Conservation (phyloP, 169 alveolate species). For the Plasmodium chabaudi region DNA sequence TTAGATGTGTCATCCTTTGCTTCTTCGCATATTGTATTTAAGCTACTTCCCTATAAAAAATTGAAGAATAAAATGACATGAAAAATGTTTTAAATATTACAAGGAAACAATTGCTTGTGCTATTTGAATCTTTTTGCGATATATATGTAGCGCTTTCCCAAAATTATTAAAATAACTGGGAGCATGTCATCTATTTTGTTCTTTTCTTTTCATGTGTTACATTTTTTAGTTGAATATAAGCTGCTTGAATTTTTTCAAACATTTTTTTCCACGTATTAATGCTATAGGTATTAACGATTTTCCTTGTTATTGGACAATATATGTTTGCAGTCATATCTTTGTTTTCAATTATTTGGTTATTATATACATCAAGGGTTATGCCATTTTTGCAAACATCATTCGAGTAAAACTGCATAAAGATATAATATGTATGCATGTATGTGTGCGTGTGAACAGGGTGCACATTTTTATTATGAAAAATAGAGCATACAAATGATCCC, state of each 20-base stretch:
- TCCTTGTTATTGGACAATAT: slow-evolving; percentile 70
- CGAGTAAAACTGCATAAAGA: slow-evolving; percentile 36
- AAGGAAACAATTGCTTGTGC: no score
- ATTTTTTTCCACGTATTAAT: slow-evolving; percentile 71
- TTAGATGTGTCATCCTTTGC: slow-evolving; percentile 50
- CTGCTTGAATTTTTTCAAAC: slow-evolving; percentile 58
- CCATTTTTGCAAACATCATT: slow-evolving; percentile 44
- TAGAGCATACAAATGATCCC: no score
- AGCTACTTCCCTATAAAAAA: slow-evolving; percentile 41
- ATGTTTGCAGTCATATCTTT: slow-evolving; percentile 72
- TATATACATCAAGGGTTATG: slow-evolving; percentile 55
- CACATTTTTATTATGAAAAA: neutral
- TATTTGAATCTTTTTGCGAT: no score
- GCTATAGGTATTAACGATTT: slow-evolving; percentile 66
- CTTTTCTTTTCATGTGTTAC: slow-evolving; percentile 25
- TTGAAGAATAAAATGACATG: neutral
- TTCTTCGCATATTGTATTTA: slow-evolving; percentile 54
- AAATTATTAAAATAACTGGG: neutral
- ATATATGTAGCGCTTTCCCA: no score
- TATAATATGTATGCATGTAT: slow-evolving; percentile 1
- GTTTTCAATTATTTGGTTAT: slow-evolving; percentile 69
- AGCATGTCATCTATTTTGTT: neutral
- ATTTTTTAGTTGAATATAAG: slow-evolving; percentile 37
- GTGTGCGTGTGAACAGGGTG: no score
- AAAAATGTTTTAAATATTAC: neutral